Percentiles rank a stretch among this genome's conserved stretches.
These are phyloP conservation scores for Aspergillus versicolor DNA, from an alignment of 2,329 filamentous ascomycete genomes.

Conservation along the genomic window DNA sequence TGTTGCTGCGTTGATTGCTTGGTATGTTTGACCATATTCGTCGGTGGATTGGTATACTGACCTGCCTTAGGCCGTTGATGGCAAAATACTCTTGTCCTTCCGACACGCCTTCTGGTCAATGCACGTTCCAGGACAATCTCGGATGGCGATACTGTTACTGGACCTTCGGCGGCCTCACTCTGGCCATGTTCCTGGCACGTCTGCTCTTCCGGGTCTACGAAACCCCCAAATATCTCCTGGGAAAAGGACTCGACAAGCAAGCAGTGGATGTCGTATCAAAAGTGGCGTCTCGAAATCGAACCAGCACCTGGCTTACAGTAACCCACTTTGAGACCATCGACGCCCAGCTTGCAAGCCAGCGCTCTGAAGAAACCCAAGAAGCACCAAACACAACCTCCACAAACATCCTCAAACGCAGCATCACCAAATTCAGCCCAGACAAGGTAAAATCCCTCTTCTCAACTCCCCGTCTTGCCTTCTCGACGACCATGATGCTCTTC, in stretches of 20 bases:
- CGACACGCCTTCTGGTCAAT: too few relatives aligned
- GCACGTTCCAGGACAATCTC: too few relatives aligned
- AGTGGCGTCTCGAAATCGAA: conserved; percentile 16
- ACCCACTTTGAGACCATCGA: conserved; percentile 19
- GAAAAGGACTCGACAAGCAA: conserved; percentile 18
- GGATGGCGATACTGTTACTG: conserved; percentile 26
- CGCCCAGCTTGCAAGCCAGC: too few relatives aligned
- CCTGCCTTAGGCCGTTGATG: conserved; percentile 19
- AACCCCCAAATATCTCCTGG: conserved; percentile 21
- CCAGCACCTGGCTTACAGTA: conserved; percentile 20
- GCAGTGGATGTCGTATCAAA: conserved; percentile 21
- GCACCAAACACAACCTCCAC: too few relatives aligned
- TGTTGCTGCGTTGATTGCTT: neutral
- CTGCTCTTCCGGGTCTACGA: conserved; percentile 18
- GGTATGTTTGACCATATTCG: too few relatives aligned
- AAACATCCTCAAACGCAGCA: too few relatives aligned
- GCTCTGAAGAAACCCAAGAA: too few relatives aligned
- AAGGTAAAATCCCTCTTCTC: neutral
- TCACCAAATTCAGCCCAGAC: too few relatives aligned
- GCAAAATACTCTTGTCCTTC: conserved; percentile 17
- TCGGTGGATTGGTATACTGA: neutral
- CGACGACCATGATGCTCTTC: conserved; percentile 26
- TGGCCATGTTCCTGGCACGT: conserved; percentile 21
- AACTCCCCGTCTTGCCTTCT: neutral
- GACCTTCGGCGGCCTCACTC: conserved; percentile 23